Evolutionary conservation across 1,284 basidiomycete genomes (phyloP), one percentile per base, ranked within the genome.

Genomic region (Singerocomus inundabilis): DNA sequence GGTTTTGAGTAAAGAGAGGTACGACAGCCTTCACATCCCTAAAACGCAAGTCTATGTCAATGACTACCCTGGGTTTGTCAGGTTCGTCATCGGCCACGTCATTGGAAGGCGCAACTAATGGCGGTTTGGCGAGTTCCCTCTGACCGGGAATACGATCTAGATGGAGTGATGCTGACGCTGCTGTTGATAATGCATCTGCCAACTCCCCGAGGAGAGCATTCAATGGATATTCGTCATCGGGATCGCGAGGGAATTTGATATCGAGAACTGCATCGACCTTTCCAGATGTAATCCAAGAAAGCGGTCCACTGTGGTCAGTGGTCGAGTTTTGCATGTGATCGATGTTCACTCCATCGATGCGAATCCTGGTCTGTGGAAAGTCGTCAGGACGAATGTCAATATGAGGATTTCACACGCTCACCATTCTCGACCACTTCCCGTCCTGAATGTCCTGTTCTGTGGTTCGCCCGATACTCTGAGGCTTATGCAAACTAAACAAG

Each of bases 181-280:
- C 72, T 40, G 66, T 71, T 33, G 74, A 63, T 38, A 98, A 86
- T 44, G 92, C 93, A 58, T 94, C 90, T 2, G 93, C 88, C 51
- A 98, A 89, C 68, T 97, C 93, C 36, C 81, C 89, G 12, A 99
- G 81, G 58, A 99, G 81, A n/a, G 81, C 87, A 61, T 95, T 89
- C 56, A 98, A 77, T n/a, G 84, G 81, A 25, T 84, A 78, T 56
- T 88, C 85, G 44, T 87, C 84, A 46, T 83, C 76, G 9, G 84
- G 81, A 60, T 93, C 86, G 21, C 84, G 83, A 12, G 97, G 95
- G 70, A 99, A 98, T 64, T 95, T 94, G 72, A 99, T 94, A 71
- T 99, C 96, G 16, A 98, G 81, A 4, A 99, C 97, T 4, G 94
- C 90, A 63, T 99, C 96, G 29, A 98, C 83, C 70, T 96, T 96